A percentile compares a stretch with the other conserved stretches of the same genome.
These are phyloP conservation scores for Rutstroemia sp. DNA, from an alignment of 2,329 filamentous ascomycete genomes.

Conservation along the genomic window DNA sequence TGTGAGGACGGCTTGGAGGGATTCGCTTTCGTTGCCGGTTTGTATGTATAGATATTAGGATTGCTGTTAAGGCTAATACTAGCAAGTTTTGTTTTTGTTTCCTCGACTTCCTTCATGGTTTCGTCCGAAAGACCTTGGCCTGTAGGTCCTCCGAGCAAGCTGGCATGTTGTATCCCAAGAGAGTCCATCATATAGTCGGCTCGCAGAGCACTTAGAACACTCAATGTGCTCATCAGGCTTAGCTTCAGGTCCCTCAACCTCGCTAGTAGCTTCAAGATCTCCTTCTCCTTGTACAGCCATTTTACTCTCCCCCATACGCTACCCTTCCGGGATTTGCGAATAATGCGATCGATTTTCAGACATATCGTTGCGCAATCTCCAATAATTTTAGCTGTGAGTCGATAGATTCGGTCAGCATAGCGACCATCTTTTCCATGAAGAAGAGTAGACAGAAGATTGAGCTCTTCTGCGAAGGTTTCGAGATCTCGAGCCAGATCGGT, in stretches of 20 bases:
- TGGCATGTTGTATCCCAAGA: conserved; percentile 10
- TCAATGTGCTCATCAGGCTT: conserved; percentile 14
- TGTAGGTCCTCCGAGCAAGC: conserved; percentile 9
- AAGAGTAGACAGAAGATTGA: conserved; percentile 11
- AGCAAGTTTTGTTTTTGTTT: conserved; percentile 7
- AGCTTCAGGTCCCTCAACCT: conserved; percentile 18
- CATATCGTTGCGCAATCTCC: conserved; percentile 18
- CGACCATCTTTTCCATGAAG: conserved; percentile 12
- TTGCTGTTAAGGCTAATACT: neutral
- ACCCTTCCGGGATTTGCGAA: conserved; percentile 11
- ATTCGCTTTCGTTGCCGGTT: neutral
- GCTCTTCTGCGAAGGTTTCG: conserved; percentile 14
- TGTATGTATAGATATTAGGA: neutral
- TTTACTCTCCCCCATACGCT: conserved; percentile 12
- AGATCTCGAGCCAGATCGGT: conserved; percentile 15
- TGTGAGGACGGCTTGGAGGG: neutral
- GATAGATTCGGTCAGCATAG: conserved; percentile 14
- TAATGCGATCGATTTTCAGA: conserved; percentile 14
- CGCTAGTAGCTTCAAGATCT: conserved; percentile 14
- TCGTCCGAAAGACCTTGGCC: neutral
- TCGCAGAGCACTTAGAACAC: conserved; percentile 12
- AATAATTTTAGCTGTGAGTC: conserved; percentile 17
- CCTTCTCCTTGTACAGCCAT: conserved; percentile 20
- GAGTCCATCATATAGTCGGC: conserved; percentile 16
- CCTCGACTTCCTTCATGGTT: conserved; percentile 11